Evolutionary conservation across 2,329 filamentous ascomycete species (phyloP).

Genomic region (Hymenoscyphus fraxineus): DNA sequence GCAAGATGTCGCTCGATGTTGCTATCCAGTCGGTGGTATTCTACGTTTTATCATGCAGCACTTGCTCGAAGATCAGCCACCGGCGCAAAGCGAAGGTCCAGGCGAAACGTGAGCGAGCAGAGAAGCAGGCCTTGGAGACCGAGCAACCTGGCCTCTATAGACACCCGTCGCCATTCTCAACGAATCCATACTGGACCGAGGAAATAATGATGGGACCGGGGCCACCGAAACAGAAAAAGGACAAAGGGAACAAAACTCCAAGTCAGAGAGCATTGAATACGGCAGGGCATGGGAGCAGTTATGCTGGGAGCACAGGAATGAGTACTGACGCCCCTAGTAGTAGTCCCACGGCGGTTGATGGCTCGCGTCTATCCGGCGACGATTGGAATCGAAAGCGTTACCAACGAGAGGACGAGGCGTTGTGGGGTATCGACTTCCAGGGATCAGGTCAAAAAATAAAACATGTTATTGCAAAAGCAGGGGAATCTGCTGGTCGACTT

Average conservation of each 20-base stretch:
- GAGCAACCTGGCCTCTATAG: slow-evolving; percentile 71
- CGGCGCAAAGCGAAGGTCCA: slow-evolving; percentile 67
- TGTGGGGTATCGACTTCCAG: slow-evolving; percentile 66
- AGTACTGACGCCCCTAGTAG: slow-evolving; percentile 39
- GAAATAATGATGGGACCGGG: slow-evolving; percentile 81
- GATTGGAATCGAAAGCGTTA: slow-evolving; percentile 77
- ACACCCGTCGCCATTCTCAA: slow-evolving; percentile 78
- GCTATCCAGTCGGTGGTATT: slow-evolving; percentile 74
- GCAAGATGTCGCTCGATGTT: slow-evolving; percentile 49
- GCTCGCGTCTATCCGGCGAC: slow-evolving; percentile 42
- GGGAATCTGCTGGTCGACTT: slow-evolving; percentile 49
- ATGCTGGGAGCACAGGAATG: slow-evolving; percentile 36
- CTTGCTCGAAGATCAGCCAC: slow-evolving; percentile 69
- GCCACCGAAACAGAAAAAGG: slow-evolving; percentile 59
- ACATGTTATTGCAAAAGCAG: slow-evolving; percentile 45
- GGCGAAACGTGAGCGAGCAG: slow-evolving; percentile 63
- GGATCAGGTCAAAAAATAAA: slow-evolving; percentile 50
- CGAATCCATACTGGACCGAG: slow-evolving; percentile 84
- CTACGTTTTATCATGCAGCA: slow-evolving; percentile 73
- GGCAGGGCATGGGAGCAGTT: slow-evolving; percentile 53
- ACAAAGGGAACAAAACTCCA: slow-evolving; percentile 49
- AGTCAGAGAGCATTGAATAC: slow-evolving; percentile 59
- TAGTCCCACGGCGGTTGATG: slow-evolving; percentile 46
- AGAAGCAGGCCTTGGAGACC: slow-evolving; percentile 60
- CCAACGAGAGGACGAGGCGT: slow-evolving; percentile 81